These are phyloP conservation scores for Leishmania martiniquensis DNA, from an alignment of 208 protist genomes.

Conservation along the genomic window DNA sequence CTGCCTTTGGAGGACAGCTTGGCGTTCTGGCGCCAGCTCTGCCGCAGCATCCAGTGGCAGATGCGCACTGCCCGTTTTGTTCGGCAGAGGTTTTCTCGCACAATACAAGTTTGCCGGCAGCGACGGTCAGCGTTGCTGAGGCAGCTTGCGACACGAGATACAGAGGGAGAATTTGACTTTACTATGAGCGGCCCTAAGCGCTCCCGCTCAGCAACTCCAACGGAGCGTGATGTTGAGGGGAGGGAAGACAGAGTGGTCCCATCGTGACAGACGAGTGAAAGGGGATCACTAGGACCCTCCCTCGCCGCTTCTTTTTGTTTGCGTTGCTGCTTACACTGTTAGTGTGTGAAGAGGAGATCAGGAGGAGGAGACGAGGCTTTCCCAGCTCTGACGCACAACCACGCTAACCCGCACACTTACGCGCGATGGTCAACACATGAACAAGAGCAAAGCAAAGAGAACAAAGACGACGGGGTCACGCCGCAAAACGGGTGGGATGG, in stretches of 20 bases:
- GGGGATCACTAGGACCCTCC: not conserved
- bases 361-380: not conserved
- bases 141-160: not conserved
- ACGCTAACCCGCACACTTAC: not conserved
- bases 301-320: not conserved
- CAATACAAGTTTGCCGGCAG: conserved; percentile 26
- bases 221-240: not conserved
- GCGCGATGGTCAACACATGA: not conserved
- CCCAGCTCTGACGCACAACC: not conserved
- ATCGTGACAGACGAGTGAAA: not conserved
- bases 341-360: not conserved
- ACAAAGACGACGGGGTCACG: not conserved
- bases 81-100: conserved; percentile 59
- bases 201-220: not conserved
- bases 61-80: conserved; percentile 58
- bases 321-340: not conserved
- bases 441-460: not conserved
- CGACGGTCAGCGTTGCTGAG: conserved; percentile 9
- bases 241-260: not conserved
- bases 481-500: not conserved
- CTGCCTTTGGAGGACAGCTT: conserved; percentile 52
- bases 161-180: not conserved
- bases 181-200: conserved; percentile 7
- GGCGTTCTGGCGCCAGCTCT: conserved; percentile 70
- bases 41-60: conserved; percentile 58